Evolutionary conservation across 2,329 filamentous ascomycete genomes (phyloP), one percentile per base, ranked within the genome.

Genomic region (Apiospora marii): DNA sequence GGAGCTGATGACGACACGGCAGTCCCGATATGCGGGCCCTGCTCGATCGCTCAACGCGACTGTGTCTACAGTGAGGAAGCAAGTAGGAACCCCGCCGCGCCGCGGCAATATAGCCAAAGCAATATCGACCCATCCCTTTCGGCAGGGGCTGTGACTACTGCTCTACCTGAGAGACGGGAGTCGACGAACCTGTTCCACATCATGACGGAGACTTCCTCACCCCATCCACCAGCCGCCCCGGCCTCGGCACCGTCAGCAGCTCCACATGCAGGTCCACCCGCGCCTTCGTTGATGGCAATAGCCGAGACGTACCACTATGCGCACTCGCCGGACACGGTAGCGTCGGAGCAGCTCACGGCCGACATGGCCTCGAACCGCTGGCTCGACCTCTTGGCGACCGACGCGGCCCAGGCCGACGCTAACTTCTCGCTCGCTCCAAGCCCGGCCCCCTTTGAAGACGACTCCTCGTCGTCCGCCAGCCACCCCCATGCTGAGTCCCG

Each of bases 401-500:
- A 80, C 64, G 80, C 79, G 6, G 80, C 79, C 14, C 79, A 82
- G 68, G 80, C 80, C 4, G 80, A 81, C 70, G 76, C 76, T n/a
- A 73, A 74, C 34, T 80, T 81, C 72, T 79, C 79, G 0, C 71
- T 80, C 48, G 75, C 76, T 0, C 74, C 77, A 10, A 79, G 77
- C 34, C 74, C 74, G n/a, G 72, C 69, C 7, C 70, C 72, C 16
- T 64, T 64, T 34, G 58, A 41, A 19, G 69, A 74, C 27, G 70
- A 71, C 22, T 70, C 70, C 13, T 53, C 70, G 1, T 64, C 70
- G 10, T 64, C 58, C 0, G 58, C 34, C 0, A 64, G 58, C 34
- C 58, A 48, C 0, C n/a, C 46, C 37, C 58, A 37, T 14, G 19
- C 58, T 12, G 58, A 64, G 37, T 37, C 68, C 2, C 67, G 68